Evolutionary conservation across 768 basidiomycete species (phyloP), one percentile per base, ranked within the genome.

Genomic region (Cystobasidium ongulense): DNA sequence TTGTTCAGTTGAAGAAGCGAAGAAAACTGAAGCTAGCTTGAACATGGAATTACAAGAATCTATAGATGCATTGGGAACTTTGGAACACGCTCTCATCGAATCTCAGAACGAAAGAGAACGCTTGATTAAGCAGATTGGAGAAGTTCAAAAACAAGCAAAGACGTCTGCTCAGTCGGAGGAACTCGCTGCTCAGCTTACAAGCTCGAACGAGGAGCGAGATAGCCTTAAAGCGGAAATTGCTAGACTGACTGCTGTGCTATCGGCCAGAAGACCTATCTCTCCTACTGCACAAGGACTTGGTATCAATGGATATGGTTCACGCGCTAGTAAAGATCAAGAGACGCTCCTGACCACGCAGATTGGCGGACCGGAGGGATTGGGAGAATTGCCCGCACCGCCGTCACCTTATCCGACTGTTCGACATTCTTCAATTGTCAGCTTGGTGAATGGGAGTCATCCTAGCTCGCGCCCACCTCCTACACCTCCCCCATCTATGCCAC

Each of bases 401-500:
- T 35, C 33, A 39, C 63, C 57, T 5, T 59, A 59, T 59, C 57
- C 11, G 21, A 11, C 41, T 18, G 36, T 15, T 23, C 31, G 38
- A 7, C 63, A 64, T 36, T 8, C 63, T 27, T 64, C 63, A 17
- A 35, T 64, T 23, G 41, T 46, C 11, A 46, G 36, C 36, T 36
- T 64, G 11, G 63, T 46, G 27, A 64, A 64, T 38, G 63, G 63
- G 15, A 18, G 27, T 5, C 17, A 67, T 38, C 63, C 63, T 27
- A 35, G 36, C 63, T 64, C 63, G 35, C 85, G 90, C 18, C 92
- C 92, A 35, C 92, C 92, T 21, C 89, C 90, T 0, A 90, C 89
- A 0, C 92, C 92, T 10, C 91, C 93, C 13, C 93, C 92, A 0
- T 85, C 89, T 36, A 86, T 91, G 13, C 93, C 93, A n/a, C 72